Conservation (phyloP, 495 filamentous ascomycete species). For the Penicillium simplicissimum region DNA sequence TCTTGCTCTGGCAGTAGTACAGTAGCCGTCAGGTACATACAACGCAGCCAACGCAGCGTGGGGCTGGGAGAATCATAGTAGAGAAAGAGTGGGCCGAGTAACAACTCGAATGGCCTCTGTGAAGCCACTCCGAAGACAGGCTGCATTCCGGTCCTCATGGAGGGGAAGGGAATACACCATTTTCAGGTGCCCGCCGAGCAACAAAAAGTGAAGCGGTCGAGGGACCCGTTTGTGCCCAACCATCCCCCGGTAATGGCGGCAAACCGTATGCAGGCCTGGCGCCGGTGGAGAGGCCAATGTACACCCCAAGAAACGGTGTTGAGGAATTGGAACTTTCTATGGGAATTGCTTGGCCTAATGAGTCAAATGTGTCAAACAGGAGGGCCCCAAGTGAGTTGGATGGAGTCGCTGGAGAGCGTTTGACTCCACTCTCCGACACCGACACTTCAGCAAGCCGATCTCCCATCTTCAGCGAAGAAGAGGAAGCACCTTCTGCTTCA, state of each 20-base stretch:
- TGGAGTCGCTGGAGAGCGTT: constrained; percentile 16
- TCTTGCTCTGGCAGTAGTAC: constrained; percentile 3
- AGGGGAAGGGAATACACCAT: background rate
- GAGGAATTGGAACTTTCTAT: constrained; percentile 6
- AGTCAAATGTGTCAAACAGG: constrained; percentile 12
- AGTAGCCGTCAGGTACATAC: background rate
- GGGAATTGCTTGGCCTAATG: constrained; percentile 11
- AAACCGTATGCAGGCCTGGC: constrained; percentile 33
- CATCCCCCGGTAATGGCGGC: constrained; percentile 37
- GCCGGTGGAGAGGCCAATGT: constrained; percentile 20
- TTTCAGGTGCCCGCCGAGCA: constrained; percentile 8
- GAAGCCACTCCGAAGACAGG: constrained; percentile 18
- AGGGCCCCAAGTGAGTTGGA: constrained; percentile 16
- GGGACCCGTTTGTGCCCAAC: constrained; percentile 42
- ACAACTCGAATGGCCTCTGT: constrained; percentile 1
- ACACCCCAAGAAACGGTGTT: constrained; percentile 2
- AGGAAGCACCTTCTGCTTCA: constrained; percentile 4
- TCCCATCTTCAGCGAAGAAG: background rate
- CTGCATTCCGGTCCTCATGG: constrained; percentile 17
- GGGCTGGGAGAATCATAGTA: constrained; percentile 5
- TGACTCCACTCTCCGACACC: constrained; percentile 31
- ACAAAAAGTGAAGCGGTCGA: constrained; percentile 27
- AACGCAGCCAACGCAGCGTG: constrained; percentile 5
- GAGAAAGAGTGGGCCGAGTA: constrained; percentile 11
- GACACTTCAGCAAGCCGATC: constrained; percentile 30